Conservation (phyloP, 768 basidiomycete species). For the Infundibulicybe gibba region DNA sequence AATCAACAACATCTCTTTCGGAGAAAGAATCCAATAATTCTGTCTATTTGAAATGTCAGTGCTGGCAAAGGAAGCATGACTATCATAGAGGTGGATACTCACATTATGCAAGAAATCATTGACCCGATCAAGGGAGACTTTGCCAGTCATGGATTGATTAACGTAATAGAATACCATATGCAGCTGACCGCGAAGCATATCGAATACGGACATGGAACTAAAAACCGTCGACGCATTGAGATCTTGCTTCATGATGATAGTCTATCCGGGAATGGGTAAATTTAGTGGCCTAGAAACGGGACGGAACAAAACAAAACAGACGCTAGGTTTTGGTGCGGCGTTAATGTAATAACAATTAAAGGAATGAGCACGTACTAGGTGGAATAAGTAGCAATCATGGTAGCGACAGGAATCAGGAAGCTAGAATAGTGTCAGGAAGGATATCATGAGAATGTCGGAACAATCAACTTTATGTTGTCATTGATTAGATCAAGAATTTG, state of each 20-base stretch:
- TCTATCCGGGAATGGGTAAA: slow-evolving; percentile 17
- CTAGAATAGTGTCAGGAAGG: slow-evolving; percentile 22
- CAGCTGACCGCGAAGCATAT: slow-evolving; percentile 52
- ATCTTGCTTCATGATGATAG: slow-evolving; percentile 34
- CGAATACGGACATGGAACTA: slow-evolving; percentile 58
- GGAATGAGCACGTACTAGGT: slow-evolving; percentile 48
- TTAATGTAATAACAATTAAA: slow-evolving; percentile 2
- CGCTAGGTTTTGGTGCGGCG: background rate
- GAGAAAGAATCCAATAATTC: slow-evolving; percentile 44
- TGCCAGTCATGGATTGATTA: slow-evolving; percentile 31
- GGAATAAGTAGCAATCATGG: slow-evolving; percentile 64
- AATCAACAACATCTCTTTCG: slow-evolving; percentile 11
- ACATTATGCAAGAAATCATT: slow-evolving; percentile 37
- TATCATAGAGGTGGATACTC: background rate
- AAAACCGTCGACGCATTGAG: slow-evolving; percentile 42
- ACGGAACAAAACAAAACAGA: background rate
- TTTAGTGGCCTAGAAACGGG: background rate
- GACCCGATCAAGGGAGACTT: slow-evolving; percentile 62
- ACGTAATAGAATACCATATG: slow-evolving; percentile 28
- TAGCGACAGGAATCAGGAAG: slow-evolving; percentile 55
- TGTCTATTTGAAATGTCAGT: slow-evolving; percentile 23
- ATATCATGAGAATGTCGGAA: background rate
- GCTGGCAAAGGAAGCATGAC: too few species aligned
- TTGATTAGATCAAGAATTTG: slow-evolving; percentile 49
- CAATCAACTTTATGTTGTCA: slow-evolving; percentile 37